phyloP scores from a whole-genome alignment of 805 yeast species.

The Yarrowia sp. region DNA sequence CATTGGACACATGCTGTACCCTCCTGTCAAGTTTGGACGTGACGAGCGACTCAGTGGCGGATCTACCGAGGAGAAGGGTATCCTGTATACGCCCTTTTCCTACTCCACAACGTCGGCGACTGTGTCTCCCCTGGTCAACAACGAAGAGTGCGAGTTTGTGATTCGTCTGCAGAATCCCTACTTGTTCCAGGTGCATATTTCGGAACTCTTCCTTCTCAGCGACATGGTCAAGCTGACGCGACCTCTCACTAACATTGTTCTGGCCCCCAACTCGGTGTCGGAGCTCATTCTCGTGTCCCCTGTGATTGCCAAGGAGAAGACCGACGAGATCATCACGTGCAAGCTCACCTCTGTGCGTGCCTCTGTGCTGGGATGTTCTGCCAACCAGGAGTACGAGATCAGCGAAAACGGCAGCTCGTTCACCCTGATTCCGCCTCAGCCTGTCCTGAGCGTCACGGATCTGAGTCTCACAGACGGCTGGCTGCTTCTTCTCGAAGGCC shows the following conservation, averaged over 20 bases:
- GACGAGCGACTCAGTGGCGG: not conserved
- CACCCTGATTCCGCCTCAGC: slow-evolving; percentile 52
- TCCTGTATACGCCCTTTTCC: slow-evolving; percentile 29
- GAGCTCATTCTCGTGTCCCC: slow-evolving; percentile 33
- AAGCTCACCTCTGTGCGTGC: slow-evolving; percentile 43
- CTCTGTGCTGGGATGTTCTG: slow-evolving; percentile 23
- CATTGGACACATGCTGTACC: not conserved
- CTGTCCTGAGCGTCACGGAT: slow-evolving; percentile 53
- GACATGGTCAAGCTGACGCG: slow-evolving; percentile 32
- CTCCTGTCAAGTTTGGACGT: slow-evolving; percentile 24
- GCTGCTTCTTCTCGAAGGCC: slow-evolving; percentile 80
- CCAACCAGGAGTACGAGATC: slow-evolving; percentile 1
- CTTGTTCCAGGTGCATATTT: slow-evolving; percentile 65
- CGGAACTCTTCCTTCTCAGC: slow-evolving; percentile 36
- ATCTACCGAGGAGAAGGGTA: slow-evolving; percentile 27
- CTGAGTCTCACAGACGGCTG: slow-evolving; percentile 59
- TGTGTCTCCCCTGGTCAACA: slow-evolving; percentile 46
- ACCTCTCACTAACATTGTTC: slow-evolving; percentile 31
- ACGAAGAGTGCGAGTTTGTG: slow-evolving; percentile 59
- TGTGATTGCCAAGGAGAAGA: slow-evolving; percentile 48
- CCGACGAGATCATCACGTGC: slow-evolving; percentile 51
- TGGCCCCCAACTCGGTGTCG: slow-evolving; percentile 35
- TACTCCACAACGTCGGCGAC: not conserved
- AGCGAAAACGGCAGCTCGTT: slow-evolving; percentile 24
- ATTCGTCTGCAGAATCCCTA: slow-evolving; percentile 75